Conservation (phyloP, 202 grass and related monocot genomes). For the Sporobolus alterniflorus region DNA sequence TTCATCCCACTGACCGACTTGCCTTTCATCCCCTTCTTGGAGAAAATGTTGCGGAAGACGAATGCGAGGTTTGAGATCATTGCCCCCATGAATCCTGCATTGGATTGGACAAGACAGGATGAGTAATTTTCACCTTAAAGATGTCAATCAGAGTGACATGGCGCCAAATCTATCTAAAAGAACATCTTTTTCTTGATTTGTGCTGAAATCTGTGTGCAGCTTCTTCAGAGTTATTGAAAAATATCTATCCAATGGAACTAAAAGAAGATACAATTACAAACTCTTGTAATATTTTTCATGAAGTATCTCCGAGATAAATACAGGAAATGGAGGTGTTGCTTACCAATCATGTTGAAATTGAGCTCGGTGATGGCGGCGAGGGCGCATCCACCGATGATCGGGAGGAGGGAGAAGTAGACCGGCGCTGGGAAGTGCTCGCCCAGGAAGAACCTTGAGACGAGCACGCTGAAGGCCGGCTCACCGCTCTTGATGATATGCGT, state of each 20-base stretch:
- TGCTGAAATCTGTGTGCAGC: background rate
- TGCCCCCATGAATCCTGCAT: conserved; percentile 96
- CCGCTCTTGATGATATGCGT: conserved; percentile 99
- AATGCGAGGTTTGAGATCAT: conserved; percentile 99
- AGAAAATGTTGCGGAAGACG: conserved; percentile 93
- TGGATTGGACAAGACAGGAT: background rate
- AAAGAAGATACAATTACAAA: background rate
- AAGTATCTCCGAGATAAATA: conserved; percentile 6
- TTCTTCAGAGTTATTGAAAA: background rate
- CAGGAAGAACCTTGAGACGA: conserved; percentile 81
- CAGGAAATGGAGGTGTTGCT: conserved; percentile 8
- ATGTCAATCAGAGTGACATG: background rate
- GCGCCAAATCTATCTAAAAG: background rate
- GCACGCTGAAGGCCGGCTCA: conserved; percentile 90
- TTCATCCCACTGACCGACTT: conserved; percentile 96
- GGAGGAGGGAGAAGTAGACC: conserved; percentile 86
- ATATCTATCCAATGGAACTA: background rate
- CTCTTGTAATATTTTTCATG: conserved; percentile 21
- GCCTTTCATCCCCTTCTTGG: conserved; percentile 98
- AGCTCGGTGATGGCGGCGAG: conserved; percentile 88
- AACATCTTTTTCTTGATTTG: background rate
- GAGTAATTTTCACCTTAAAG: background rate
- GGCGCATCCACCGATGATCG: conserved; percentile 91
- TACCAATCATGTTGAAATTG: conserved; percentile 97
- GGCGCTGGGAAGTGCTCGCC: conserved; percentile 74